Base-by-base conservation (phyloP, 148 eudicot genomes). In the Rhododendron vialii region DNA sequence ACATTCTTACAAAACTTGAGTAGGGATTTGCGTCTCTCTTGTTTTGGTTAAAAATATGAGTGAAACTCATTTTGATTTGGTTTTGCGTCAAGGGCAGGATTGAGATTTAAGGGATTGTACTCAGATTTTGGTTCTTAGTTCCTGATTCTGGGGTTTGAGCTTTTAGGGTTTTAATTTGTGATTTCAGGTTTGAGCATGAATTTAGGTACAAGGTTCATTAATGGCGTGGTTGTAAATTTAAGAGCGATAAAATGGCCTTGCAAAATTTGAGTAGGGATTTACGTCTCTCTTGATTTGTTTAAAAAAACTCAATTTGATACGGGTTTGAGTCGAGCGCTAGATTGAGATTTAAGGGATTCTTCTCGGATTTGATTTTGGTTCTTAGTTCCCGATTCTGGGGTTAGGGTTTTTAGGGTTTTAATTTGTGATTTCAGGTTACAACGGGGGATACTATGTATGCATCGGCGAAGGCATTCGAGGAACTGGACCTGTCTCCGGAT, bases 401-500 rank as follows among this genome's bases (percentile, higher is more conserved):
- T 65, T 59, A 48, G 48, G 12, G 55, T 61, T 77, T 22, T 50
- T 41, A 48, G 80, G 61, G 80, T 85, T 88, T 85, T 28, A 51
- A 15, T 78, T 82, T 86, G 5, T 67, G 71, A 24, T 78, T 55
- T 14, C 84, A 95, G 99, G 94, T 94, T 82, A 90, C 89, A 1
- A 78, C 95, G 0, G 95, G 94, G 8, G 99, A 94, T 69, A 94
- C 99, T 5, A 90, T 94, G 20, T 96, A 96, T 63, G 86, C 89
- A 20, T 96, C 98, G 15, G 99, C 94, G 1, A 92, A 89, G 90
- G 90, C 82, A 17, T 96, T 96, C 35, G 98, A 96, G 91, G 99
- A 95, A 53, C 91, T 95, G 92, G 87, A 89, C 74, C 78, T 96
- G n/a, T 89, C 99, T 0, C 90, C 89, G 38, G 98, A 96, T 83